These are phyloP conservation scores for Corylus americana DNA, from an alignment of 306 rosid species.

Conservation along the genomic window DNA sequence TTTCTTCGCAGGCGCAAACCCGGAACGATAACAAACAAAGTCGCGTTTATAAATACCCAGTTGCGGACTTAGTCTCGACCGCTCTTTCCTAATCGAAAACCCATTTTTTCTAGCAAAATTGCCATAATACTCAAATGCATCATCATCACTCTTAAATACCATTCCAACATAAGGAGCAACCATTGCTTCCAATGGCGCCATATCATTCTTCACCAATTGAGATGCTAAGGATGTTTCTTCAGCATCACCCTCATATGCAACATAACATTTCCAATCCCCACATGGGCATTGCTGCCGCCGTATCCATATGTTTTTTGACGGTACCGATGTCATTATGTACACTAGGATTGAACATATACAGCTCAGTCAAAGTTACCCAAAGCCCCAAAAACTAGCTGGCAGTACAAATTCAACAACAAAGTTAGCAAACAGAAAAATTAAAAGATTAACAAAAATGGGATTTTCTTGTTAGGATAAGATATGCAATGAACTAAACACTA, in stretches of 20 bases:
- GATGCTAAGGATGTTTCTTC: conserved; percentile 60
- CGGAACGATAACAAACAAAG: conserved; percentile 93
- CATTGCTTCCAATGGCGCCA: conserved; percentile 53
- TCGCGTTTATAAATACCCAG: conserved; percentile 91
- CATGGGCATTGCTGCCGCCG: conserved; percentile 95
- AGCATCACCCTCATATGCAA: conserved; percentile 65
- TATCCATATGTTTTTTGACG: conserved; percentile 79
- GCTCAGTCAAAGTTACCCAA: conserved; percentile 22
- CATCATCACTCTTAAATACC: conserved; percentile 89
- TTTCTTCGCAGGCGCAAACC: conserved; percentile 87
- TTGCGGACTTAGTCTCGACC: conserved; percentile 91
- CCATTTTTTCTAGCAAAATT: conserved; percentile 85
- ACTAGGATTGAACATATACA: conserved; percentile 8
- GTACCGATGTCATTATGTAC: conserved; percentile 52
- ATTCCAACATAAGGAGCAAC: conserved; percentile 91
- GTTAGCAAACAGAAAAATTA: background rate
- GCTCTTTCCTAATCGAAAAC: conserved; percentile 86
- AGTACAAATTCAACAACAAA: conserved; percentile 18
- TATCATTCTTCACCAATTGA: conserved; percentile 56
- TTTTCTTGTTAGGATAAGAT: background rate
- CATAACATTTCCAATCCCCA: conserved; percentile 96
- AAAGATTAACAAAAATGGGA: conserved; percentile 15
- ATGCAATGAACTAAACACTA: background rate
- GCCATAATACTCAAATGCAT: conserved; percentile 90
- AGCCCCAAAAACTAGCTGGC: conserved; percentile 27